These are phyloP conservation scores for Cyberlindnera xishuangbannaensis DNA, from an alignment of 805 yeast genomes.

Conservation along the genomic window DNA sequence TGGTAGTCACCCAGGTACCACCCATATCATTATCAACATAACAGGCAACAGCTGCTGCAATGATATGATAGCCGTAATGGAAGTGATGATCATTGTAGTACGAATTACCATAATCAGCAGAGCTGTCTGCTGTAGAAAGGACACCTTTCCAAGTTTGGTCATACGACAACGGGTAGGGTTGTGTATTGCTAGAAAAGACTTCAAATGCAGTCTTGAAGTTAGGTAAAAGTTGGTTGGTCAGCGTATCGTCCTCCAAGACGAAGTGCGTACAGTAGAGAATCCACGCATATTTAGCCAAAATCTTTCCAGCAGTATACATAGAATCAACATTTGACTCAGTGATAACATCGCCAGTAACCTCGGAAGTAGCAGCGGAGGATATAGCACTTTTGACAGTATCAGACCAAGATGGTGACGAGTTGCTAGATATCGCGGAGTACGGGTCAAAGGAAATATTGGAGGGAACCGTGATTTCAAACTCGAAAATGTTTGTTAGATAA, in stretches of 20 bases:
- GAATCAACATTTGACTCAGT: constrained; percentile 60
- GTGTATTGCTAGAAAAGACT: constrained; percentile 64
- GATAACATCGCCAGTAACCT: constrained; percentile 34
- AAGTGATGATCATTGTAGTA: constrained; percentile 73
- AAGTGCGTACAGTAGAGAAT: constrained; percentile 67
- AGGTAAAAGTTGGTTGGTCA: constrained; percentile 48
- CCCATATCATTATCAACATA: constrained; percentile 45
- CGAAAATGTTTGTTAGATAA: constrained; percentile 35
- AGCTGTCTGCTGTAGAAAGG: constrained; percentile 56
- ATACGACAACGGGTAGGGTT: constrained; percentile 67
- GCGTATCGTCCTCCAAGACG: constrained; percentile 48
- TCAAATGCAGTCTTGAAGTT: constrained; percentile 62
- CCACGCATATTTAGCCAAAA: constrained; percentile 85
- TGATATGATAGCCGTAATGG: constrained; percentile 70
- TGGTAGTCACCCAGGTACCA: constrained; percentile 48
- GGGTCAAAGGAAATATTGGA: constrained; percentile 41
- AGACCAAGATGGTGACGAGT: constrained; percentile 24
- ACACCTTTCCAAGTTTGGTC: constrained; percentile 78
- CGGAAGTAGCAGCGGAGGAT: constrained; percentile 29
- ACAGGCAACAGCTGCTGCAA: constrained; percentile 62
- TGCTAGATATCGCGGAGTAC: constrained; percentile 29
- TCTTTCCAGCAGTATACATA: constrained; percentile 88
- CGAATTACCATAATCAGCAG: constrained; percentile 68
- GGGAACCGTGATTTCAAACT: constrained; percentile 39
- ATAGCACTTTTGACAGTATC: constrained; percentile 26